Percentiles rank a stretch among this genome's conserved stretches.
Conservation (phyloP, 2,329 filamentous ascomycete genomes). For the Venturia oleaginea region DNA sequence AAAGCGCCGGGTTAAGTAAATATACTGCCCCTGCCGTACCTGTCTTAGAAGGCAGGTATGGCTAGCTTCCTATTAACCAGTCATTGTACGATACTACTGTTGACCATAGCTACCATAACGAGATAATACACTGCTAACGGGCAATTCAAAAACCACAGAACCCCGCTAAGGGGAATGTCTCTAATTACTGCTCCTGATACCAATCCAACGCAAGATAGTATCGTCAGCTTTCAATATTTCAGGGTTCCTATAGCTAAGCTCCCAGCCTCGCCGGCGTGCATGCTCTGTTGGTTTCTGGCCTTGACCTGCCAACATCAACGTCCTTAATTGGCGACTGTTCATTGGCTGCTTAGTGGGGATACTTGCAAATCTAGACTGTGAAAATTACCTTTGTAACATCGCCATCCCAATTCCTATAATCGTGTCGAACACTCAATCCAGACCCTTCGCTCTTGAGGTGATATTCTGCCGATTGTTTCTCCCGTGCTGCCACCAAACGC, state of each 20-base stretch:
- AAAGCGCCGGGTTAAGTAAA: no score
- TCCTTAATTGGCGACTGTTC: neutral
- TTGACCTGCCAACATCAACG: neutral
- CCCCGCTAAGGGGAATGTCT: neutral
- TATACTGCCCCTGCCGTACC: no score
- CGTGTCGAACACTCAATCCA: neutral
- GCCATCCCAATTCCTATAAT: neutral
- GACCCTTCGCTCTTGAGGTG: neutral
- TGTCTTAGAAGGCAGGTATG: no score
- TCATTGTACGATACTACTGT: no score
- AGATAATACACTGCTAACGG: no score
- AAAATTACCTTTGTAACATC: conserved; percentile 1
- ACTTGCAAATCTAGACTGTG: neutral
- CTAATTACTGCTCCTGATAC: neutral
- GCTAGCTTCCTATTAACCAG: no score
- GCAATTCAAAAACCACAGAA: no score
- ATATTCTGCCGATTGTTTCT: no score
- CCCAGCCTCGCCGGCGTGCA: neutral
- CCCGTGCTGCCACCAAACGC: neutral
- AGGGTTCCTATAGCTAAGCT: neutral
- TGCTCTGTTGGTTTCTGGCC: neutral
- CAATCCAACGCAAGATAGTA: neutral
- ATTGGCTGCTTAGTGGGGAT: neutral
- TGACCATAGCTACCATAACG: no score
- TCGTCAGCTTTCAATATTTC: neutral